Evolutionary conservation across 1,284 basidiomycete genomes (phyloP), one percentile per base, ranked within the genome.

Genomic region (Ganoderma boninense): DNA sequence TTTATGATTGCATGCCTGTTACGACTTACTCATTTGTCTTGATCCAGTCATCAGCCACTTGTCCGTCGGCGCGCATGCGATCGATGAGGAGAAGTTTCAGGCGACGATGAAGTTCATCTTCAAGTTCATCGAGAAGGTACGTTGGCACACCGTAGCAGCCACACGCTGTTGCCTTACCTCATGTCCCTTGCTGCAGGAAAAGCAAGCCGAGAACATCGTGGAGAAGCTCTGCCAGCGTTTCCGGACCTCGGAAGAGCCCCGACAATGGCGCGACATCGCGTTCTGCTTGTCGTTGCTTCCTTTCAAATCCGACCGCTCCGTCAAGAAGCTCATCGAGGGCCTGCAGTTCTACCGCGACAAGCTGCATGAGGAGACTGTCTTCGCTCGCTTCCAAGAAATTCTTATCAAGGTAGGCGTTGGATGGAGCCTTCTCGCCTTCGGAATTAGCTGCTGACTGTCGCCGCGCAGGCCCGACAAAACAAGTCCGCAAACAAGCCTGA

Each of bases 231-330:
- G 97, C 77, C 95, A 97, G 78, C 90, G 97, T 10, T 99, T 99
- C 92, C 89, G 95, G 20, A 84, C 96, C 6, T 92, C 95, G 0
- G 92, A 94, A 54, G 96, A 97, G 35, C 89, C 95, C 38, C 87
- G 97, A 32, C 97, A 99, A 80, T 99, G 98, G 97, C 90, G 96
- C 44, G 97, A 99, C 78, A 97, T 99, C 73, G 95, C 97, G 0
- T 99, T 93, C 83, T 99, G 98, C 80, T 84, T 99, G 3, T 97
- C 96, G 0, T 83, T 99, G 3, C 86, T 99, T 38, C 97, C 97
- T 0, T 99, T 96, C 92, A 99, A 99, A 81, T 97, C 95, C 1
- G 97, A 99, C 76, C 89, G 95, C 23, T 97, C 96, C 0, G 89
- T 99, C 79, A 98, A 98, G 89, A 98, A 97, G 81, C 89, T 99